Percentiles rank a stretch among this genome's conserved stretches.
Evolutionary conservation across 2,329 filamentous ascomycete genomes (phyloP).

Genomic region (Trichoderma brevicompactum): DNA sequence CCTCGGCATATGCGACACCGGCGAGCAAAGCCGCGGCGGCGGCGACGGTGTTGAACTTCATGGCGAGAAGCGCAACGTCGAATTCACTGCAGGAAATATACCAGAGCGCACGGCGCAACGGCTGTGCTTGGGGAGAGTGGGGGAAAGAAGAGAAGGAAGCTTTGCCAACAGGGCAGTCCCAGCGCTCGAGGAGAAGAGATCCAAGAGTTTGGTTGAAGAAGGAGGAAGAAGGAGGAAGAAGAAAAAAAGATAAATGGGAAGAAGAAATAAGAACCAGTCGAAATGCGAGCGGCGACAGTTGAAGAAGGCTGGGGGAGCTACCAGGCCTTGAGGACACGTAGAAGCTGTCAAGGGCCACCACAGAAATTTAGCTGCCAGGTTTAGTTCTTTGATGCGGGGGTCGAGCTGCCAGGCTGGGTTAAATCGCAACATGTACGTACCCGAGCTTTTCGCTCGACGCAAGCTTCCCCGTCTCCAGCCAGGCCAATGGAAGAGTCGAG

Average conservation of each 20-base stretch:
- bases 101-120: conserved; percentile 36
- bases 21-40: conserved; percentile 74
- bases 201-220: conserved; percentile 39
- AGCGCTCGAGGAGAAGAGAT: conserved; percentile 38
- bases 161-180: conserved; percentile 33
- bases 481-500: conserved; percentile 22
- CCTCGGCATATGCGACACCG: conserved; percentile 70
- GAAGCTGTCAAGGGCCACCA: conserved; percentile 34
- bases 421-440: conserved; percentile 23
- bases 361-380: conserved; percentile 27
- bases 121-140: conserved; percentile 16
- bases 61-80: conserved; percentile 62
- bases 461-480: background rate
- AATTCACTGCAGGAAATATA: conserved; percentile 30
- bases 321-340: conserved; percentile 43
- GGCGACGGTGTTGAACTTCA: conserved; percentile 84
- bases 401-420: conserved; percentile 25
- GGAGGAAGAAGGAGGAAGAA: conserved; percentile 26
- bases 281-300: conserved; percentile 33
- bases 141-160: conserved; percentile 17
- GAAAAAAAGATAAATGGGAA: conserved; percentile 24
- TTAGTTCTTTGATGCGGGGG: conserved; percentile 26
- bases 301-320: conserved; percentile 33
- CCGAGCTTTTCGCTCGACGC: background rate
- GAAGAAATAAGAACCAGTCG: conserved; percentile 30